These are phyloP conservation scores for Extremus antarcticus DNA, from an alignment of 495 filamentous ascomycete species.

Conservation along the genomic window DNA sequence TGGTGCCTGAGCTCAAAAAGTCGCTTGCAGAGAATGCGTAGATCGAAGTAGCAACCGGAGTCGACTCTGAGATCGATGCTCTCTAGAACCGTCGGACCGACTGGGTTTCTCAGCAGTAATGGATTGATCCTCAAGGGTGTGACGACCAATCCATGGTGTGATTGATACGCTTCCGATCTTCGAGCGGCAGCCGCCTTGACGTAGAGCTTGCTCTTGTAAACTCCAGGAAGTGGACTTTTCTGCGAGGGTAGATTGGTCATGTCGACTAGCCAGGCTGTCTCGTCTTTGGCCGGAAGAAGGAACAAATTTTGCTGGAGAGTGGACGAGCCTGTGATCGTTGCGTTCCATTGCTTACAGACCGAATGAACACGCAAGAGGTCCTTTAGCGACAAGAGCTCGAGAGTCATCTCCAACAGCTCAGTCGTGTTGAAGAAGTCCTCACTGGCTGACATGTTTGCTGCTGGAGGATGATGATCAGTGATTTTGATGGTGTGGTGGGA, in stretches of 20 bases:
- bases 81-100: background rate
- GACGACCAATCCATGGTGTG: background rate
- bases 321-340: background rate
- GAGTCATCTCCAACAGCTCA: background rate
- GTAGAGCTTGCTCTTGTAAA: background rate
- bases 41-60: background rate
- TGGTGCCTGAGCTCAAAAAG: background rate
- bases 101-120: background rate
- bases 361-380: background rate
- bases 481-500: too few species aligned
- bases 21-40: background rate
- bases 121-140: background rate
- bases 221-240: background rate
- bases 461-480: too few species aligned
- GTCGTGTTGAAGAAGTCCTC: background rate
- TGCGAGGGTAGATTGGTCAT: background rate
- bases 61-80: background rate
- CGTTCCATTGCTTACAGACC: background rate
- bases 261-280: background rate
- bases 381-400: background rate
- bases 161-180: background rate
- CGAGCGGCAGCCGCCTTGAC: background rate
- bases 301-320: background rate
- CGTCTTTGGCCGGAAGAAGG: background rate
- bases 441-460: too few species aligned